Base-by-base conservation (phyloP, 2,329 filamentous ascomycete genomes). In the Aotearoamyces nothofagi region DNA sequence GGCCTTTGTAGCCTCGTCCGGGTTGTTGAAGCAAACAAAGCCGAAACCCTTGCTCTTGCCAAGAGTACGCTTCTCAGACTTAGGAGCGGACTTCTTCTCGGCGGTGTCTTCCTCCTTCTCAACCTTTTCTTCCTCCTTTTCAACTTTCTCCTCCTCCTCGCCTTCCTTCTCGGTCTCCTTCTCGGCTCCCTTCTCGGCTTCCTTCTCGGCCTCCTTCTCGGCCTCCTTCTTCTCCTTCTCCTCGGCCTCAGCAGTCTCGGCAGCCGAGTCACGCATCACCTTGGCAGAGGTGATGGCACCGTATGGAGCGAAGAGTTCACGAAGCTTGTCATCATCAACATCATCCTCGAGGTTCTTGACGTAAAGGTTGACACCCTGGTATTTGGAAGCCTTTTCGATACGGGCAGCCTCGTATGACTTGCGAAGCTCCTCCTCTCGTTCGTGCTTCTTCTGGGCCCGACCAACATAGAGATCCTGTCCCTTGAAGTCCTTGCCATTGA, bases 31-130 rank as follows among this genome's bases (percentile, higher is more conserved):
- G 79, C 90, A 98, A 52, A 98, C 90, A 57, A 98, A 98, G 48
- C 90, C 90, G 55, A 98, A 98, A 55, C 90, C 90, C 70, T 96
- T 98, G 78, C 84, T 93, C 80, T 96, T 96, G 56, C 90, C 90
- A 36, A 92, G 69, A 33, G 60, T 54, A 27, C 62, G 55, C 39
- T 63, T 57, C 37, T 58, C 51, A 33, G 64, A 43, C 56, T 74
- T 72, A 51, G 71, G 65, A 33, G 61, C 54, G 29, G 59, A 51
- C 34, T 56, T 55, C 39, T 69, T 59, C 39, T 62, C 58, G 36
- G 58, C 47, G 44, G 69, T 60, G 36, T 69, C 64, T 34, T 58
- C 53, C 30, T 61, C 57, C 35, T 58, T 54, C 31, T 62, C 51
- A 13, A 39, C 39, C 15, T 50, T 42, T 39, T 61, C 53, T 44